These are phyloP conservation scores for Neonectria hederae DNA, from an alignment of 2,329 filamentous ascomycete genomes.

Conservation along the genomic window DNA sequence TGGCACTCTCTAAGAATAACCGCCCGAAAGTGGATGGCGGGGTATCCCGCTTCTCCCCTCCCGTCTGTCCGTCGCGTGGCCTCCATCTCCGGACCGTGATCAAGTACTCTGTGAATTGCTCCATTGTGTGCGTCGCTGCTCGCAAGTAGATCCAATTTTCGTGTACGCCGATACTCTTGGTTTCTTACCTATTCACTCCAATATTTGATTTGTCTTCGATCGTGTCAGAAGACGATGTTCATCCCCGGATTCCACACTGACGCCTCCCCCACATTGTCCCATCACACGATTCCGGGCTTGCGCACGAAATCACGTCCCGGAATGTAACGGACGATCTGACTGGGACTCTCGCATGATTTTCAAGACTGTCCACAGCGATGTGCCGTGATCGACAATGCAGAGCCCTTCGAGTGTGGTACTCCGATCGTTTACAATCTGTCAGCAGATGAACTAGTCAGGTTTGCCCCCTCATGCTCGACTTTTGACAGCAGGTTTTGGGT, in stretches of 20 bases:
- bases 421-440: slow-evolving; percentile 5
- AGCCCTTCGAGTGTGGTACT: neutral
- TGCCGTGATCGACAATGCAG: neutral
- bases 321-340: slow-evolving; percentile 18
- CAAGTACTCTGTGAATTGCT: neutral
- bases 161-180: neutral
- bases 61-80: neutral
- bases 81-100: neutral
- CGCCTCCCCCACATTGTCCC: slow-evolving; percentile 15
- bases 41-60: slow-evolving; percentile 9
- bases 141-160: neutral
- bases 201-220: slow-evolving; percentile 10
- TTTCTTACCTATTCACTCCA: neutral
- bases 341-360: slow-evolving; percentile 11
- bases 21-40: slow-evolving; percentile 13
- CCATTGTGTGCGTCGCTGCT: neutral
- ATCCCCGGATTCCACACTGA: neutral
- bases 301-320: slow-evolving; percentile 22
- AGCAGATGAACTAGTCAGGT: neutral
- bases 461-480: neutral
- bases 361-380: neutral
- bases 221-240: neutral
- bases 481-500: neutral
- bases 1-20: slow-evolving; percentile 7
- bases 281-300: slow-evolving; percentile 14